Evolutionary conservation across 495 filamentous ascomycete genomes (phyloP).

Genomic region (Trichoderma gamsii): DNA sequence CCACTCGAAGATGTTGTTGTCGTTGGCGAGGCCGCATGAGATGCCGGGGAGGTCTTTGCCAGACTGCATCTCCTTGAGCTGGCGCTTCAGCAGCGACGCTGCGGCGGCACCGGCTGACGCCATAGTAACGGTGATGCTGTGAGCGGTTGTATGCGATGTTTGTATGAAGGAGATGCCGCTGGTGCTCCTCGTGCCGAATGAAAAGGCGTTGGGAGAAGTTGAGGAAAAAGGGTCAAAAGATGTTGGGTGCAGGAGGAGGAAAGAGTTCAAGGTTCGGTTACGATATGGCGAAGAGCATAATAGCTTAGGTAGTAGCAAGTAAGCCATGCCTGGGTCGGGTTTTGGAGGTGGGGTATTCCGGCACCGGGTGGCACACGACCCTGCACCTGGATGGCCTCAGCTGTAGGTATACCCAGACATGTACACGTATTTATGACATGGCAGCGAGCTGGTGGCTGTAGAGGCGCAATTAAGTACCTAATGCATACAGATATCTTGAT

Average conservation of each 20-base stretch:
- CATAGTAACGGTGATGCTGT: neutral
- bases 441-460: neutral
- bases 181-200: no score
- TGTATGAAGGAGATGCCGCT: neutral
- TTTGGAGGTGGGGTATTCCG: neutral
- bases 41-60: conserved; percentile 90
- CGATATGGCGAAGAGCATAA: no score
- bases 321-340: neutral
- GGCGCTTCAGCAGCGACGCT: conserved; percentile 71
- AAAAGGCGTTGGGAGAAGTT: no score
- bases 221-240: no score
- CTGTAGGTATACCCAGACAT: neutral
- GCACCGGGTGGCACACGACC: conserved; percentile 1
- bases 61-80: conserved; percentile 89
- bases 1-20: conserved; percentile 95
- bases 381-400: neutral
- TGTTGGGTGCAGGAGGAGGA: no score
- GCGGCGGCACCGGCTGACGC: conserved; percentile 36
- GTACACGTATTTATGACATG: neutral
- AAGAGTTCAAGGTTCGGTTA: no score
- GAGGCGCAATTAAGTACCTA: no score
- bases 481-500: no score
- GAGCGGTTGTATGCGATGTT: neutral
- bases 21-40: conserved; percentile 77
- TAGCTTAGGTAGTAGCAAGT: neutral